Evolutionary conservation across 164 flowering plant genomes (phyloP).

Genomic region (Kalanchoe fedtschenkoi): DNA sequence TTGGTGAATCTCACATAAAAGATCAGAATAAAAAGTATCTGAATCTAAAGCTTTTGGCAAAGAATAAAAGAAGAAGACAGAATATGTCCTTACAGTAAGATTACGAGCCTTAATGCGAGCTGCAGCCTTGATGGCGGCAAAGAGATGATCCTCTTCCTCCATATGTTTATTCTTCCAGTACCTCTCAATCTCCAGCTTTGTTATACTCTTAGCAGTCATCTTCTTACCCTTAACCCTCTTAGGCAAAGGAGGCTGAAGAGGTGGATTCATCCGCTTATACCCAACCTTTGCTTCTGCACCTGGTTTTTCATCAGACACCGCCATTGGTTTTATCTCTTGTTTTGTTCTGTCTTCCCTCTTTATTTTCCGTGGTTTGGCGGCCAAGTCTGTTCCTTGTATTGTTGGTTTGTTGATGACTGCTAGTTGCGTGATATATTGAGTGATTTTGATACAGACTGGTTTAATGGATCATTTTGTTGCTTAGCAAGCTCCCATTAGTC

Average conservation of each 20-base stretch:
- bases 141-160: constrained; percentile 67
- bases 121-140: constrained; percentile 69
- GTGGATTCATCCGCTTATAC: constrained; percentile 7
- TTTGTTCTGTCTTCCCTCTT: neutral
- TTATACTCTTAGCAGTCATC: constrained; percentile 28
- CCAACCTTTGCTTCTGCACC: neutral
- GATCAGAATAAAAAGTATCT: neutral
- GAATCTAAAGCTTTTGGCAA: neutral
- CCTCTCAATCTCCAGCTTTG: constrained; percentile 53
- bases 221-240: constrained; percentile 7
- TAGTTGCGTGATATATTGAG: constrained; percentile 1
- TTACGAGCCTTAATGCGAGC: constrained; percentile 56
- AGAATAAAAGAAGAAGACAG: neutral
- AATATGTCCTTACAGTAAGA: constrained; percentile 29
- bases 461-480: too few relatives aligned
- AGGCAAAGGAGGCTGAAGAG: constrained; percentile 25
- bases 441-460: neutral
- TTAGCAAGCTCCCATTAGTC: too few relatives aligned
- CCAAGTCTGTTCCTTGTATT: neutral
- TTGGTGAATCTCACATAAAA: neutral
- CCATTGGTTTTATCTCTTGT: constrained; percentile 3
- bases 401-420: neutral
- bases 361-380: neutral
- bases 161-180: constrained; percentile 60
- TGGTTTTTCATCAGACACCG: neutral